Evolutionary conservation across 495 filamentous ascomycete species (phyloP).

Genomic region (Penicillium subrubescens): DNA sequence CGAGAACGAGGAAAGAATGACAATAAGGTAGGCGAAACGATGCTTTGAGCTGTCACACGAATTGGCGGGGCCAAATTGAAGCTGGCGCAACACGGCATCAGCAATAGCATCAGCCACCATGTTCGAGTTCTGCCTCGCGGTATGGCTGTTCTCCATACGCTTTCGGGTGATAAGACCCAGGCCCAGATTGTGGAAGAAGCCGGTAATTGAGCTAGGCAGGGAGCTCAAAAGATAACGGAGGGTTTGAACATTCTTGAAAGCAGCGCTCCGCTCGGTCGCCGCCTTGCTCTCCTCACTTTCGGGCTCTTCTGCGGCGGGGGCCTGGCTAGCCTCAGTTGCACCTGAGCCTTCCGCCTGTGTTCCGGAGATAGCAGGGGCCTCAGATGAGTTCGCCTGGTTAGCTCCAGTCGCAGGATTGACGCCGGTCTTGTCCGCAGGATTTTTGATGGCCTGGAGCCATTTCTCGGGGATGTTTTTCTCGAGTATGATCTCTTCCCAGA

Average conservation of each 20-base stretch:
- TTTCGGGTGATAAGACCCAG: constrained; percentile 76
- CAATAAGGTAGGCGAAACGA: constrained; percentile 75
- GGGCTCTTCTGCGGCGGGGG: constrained; percentile 35
- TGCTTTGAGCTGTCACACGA: constrained; percentile 46
- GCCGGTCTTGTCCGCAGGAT: constrained; percentile 48
- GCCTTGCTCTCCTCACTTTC: constrained; percentile 41
- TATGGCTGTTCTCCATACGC: constrained; percentile 61
- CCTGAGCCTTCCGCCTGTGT: constrained; percentile 22
- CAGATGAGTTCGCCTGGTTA: constrained; percentile 12
- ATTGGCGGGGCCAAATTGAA: constrained; percentile 53
- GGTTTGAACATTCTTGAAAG: constrained; percentile 77
- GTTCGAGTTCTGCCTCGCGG: constrained; percentile 67
- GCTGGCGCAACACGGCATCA: constrained; percentile 65
- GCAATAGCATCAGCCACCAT: constrained; percentile 79
- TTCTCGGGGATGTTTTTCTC: constrained; percentile 65
- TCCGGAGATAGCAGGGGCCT: constrained; percentile 13
- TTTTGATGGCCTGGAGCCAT: constrained; percentile 65
- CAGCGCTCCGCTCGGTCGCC: constrained; percentile 48
- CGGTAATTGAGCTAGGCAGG: constrained; percentile 67
- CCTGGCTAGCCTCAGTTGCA: constrained; percentile 25
- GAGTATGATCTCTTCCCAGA: constrained; percentile 81
- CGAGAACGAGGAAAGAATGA: constrained; percentile 73
- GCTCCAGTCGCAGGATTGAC: constrained; percentile 47
- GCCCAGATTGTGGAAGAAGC: constrained; percentile 79
- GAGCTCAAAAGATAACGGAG: constrained; percentile 76